Percentiles rank a stretch among this genome's conserved stretches.
These are phyloP conservation scores for Polysphondylium violaceum DNA, from an alignment of 78 protist species.

Conservation along the genomic window DNA sequence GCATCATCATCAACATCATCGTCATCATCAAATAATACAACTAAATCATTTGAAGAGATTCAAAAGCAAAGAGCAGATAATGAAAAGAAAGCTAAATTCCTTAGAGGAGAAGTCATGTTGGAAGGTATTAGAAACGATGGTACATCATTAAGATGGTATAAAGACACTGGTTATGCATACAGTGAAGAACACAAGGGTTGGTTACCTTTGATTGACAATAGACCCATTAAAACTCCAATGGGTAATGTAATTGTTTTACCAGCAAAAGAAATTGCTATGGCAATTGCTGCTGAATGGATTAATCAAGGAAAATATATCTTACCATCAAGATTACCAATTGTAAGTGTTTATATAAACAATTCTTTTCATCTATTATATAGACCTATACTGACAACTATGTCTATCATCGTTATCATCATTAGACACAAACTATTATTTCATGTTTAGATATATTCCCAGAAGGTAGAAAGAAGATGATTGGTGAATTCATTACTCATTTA, in stretches of 20 bases:
- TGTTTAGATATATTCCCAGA: conserved; percentile 40
- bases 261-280: conserved; percentile 50
- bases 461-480: conserved; percentile 36
- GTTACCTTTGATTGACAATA: conserved; percentile 44
- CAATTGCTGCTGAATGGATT: conserved; percentile 66
- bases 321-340: conserved; percentile 60
- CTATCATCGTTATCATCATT: background rate
- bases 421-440: conserved; percentile 47
- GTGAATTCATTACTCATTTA: conserved; percentile 54
- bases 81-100: background rate
- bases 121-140: conserved; percentile 59
- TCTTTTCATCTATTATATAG: too few species aligned
- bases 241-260: conserved; percentile 30
- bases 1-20: too few species aligned
- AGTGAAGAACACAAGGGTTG: background rate
- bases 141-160: conserved; percentile 74
- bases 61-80: background rate
- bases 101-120: conserved; percentile 25
- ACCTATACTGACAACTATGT: too few species aligned
- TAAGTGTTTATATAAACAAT: background rate
- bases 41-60: too few species aligned
- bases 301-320: conserved; percentile 27
- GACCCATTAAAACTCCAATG: conserved; percentile 44
- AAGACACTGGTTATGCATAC: conserved; percentile 15
- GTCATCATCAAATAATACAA: too few species aligned